These are phyloP conservation scores for Spathaspora passalidarum DNA, from an alignment of 805 yeast species.

Conservation along the genomic window DNA sequence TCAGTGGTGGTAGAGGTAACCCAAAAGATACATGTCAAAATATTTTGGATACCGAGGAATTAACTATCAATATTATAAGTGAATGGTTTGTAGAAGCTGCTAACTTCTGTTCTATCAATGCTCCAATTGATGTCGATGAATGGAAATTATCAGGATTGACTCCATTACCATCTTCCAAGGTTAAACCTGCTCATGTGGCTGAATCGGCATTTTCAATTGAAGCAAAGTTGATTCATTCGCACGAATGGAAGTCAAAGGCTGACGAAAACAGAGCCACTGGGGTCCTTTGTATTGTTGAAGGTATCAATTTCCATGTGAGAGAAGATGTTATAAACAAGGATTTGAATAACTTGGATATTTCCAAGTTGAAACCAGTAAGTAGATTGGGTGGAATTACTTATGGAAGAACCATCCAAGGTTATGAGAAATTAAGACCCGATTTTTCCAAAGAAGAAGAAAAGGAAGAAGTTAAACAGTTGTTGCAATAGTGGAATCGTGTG, in stretches of 20 bases:
- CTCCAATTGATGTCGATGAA: constrained; percentile 52
- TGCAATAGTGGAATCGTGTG: too few species aligned
- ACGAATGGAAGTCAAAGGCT: constrained; percentile 42
- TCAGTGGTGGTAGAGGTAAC: constrained; percentile 34
- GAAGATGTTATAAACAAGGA: constrained; percentile 50
- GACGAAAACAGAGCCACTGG: constrained; percentile 36
- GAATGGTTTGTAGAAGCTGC: constrained; percentile 70
- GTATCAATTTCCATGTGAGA: constrained; percentile 53
- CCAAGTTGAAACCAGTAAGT: constrained; percentile 50
- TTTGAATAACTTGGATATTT: constrained; percentile 37
- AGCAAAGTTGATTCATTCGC: constrained; percentile 44
- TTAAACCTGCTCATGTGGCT: constrained; percentile 55
- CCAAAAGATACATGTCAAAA: constrained; percentile 52
- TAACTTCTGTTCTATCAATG: constrained; percentile 44
- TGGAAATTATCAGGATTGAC: constrained; percentile 57
- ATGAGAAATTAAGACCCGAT: constrained; percentile 44
- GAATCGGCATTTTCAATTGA: constrained; percentile 62
- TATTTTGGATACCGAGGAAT: constrained; percentile 49
- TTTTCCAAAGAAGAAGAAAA: constrained; percentile 17
- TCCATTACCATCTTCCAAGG: constrained; percentile 40
- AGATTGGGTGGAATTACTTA: constrained; percentile 51
- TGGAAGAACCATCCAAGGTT: constrained; percentile 43
- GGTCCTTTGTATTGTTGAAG: constrained; percentile 47
- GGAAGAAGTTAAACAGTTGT: constrained; percentile 6
- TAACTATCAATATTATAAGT: constrained; percentile 53